Evolutionary conservation across 2,329 filamentous ascomycete species (phyloP).

Genomic region (Penicillium hordei): DNA sequence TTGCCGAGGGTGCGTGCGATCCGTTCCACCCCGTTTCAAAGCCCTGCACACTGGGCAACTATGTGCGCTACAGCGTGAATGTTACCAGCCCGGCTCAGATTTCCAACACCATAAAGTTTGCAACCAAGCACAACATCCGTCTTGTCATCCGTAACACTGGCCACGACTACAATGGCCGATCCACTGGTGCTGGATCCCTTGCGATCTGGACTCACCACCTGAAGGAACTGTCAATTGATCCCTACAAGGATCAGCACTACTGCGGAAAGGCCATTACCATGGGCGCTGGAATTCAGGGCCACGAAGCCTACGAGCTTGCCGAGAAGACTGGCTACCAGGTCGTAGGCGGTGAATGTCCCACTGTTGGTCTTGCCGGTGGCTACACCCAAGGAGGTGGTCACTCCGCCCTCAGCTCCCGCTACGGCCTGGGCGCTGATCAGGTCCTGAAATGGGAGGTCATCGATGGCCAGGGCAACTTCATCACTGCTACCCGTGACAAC

Average conservation of each 20-base stretch:
- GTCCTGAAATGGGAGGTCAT: constrained; percentile 58
- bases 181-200: constrained; percentile 58
- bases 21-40: constrained; percentile 39
- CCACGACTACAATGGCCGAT: constrained; percentile 52
- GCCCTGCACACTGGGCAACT: constrained; percentile 32
- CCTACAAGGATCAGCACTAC: constrained; percentile 47
- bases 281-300: constrained; percentile 56
- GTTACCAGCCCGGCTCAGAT: constrained; percentile 30
- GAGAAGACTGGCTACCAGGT: constrained; percentile 49
- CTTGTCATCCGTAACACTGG: constrained; percentile 49
- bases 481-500: constrained; percentile 19
- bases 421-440: constrained; percentile 62
- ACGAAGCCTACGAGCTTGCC: constrained; percentile 50
- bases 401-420: constrained; percentile 52
- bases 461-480: constrained; percentile 38
- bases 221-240: constrained; percentile 28
- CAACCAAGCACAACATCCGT: constrained; percentile 50
- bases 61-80: constrained; percentile 39
- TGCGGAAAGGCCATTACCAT: constrained; percentile 54
- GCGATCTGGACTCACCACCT: constrained; percentile 37
- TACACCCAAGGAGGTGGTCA: constrained; percentile 63
- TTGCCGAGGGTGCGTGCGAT: constrained; percentile 43
- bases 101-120: constrained; percentile 39
- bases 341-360: constrained; percentile 56
- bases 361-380: constrained; percentile 60